Evolutionary conservation across 805 yeast genomes (phyloP), one percentile per base, ranked within the genome.

Genomic region (Danielia reshetovae): DNA sequence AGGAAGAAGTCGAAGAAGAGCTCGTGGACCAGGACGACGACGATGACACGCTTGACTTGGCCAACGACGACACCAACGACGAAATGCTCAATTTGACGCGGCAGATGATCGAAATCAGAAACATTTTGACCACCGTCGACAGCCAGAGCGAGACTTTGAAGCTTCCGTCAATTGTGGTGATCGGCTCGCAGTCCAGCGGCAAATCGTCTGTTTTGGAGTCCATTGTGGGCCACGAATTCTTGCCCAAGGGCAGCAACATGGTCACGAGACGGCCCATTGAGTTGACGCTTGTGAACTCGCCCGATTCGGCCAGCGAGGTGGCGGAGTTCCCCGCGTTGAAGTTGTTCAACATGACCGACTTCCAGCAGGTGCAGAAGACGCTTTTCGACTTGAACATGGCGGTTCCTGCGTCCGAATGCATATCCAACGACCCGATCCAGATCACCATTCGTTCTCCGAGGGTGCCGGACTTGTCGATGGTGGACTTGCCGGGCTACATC

Each of bases 191-290:
- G 65, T 85, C 95, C 6, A 85, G 96, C 27, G 99, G 99, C 29
- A 93, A 93, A 59, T 87, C 97, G 0, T 90, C 97, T 1, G 98
- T 93, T 1, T 70, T 93, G 30, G 98, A 93, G 58, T 77, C 96
- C 5, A 85, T 93, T 38, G 99, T 93, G 4, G 99, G 99, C n/a
- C 95, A 85, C 49, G 97, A 93, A 56, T 93, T 93, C 48, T 65
- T 93, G 38, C 99, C 99, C 23, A 93, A 93, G 59, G 99, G 99
- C 21, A 77, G 86, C 27, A 93, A 94, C 55, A 94, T 93, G 98
- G 98, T 94, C 22, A 93, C 99, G 0, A 77, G 97, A 58, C 75
- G 98, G 49, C 99, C 99, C 2, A 90, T 93, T 30, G 99, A 93
- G 62, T 70, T 93, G 45, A 94, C 98, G 0, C 68, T 93, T 31